Conservation (phyloP, 805 yeast species). For the Ogataea angusta region DNA sequence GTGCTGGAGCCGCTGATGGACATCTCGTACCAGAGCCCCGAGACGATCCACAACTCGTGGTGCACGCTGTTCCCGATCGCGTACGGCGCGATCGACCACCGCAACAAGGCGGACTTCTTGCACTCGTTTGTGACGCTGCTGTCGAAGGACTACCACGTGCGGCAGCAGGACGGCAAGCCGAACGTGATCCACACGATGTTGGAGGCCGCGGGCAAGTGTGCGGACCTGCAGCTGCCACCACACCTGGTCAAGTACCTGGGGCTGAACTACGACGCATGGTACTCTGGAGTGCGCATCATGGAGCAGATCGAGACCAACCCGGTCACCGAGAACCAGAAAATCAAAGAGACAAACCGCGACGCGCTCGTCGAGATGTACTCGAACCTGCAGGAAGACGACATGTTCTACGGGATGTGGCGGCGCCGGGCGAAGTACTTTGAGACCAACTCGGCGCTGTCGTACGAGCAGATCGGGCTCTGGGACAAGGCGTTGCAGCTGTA, state of each 20-base stretch:
- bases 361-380: conserved; percentile 89
- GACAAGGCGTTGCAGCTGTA: conserved; percentile 89
- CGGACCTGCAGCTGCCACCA: conserved; percentile 82
- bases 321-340: conserved; percentile 60
- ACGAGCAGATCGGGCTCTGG: conserved; percentile 94
- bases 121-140: conserved; percentile 73
- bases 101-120: conserved; percentile 82
- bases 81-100: conserved; percentile 66
- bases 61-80: conserved; percentile 77
- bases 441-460: conserved; percentile 88
- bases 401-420: conserved; percentile 98
- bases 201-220: conserved; percentile 77
- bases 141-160: conserved; percentile 88
- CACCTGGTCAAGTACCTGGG: conserved; percentile 89
- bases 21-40: conserved; percentile 76
- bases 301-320: conserved; percentile 57
- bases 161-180: conserved; percentile 82
- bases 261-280: conserved; percentile 85
- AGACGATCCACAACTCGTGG: conserved; percentile 83
- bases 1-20: conserved; percentile 72
- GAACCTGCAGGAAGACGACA: conserved; percentile 86
- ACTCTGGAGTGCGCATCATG: conserved; percentile 77
- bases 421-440: conserved; percentile 92
- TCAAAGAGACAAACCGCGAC: conserved; percentile 82
- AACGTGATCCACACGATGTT: conserved; percentile 82